A percentile compares a stretch with the other conserved stretches of the same genome.
phyloP scores from a whole-genome alignment of 257 asterid genomes.

The Solanum verrucosum region DNA sequence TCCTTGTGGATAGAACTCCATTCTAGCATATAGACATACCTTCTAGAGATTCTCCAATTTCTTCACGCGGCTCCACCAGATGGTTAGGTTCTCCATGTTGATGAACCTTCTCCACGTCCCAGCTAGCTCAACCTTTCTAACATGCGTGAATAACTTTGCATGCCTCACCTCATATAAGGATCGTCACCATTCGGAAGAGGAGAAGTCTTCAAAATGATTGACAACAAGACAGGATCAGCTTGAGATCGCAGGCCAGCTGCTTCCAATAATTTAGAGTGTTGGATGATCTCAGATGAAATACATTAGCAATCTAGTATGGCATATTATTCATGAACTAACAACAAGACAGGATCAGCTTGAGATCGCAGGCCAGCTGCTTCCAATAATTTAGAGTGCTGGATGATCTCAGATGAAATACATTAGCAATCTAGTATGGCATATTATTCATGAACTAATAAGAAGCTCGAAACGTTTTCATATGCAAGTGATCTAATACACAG shows the following conservation, averaged over 20 bases:
- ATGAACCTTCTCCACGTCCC: background rate
- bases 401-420: background rate
- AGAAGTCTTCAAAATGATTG: background rate
- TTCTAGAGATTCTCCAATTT: background rate
- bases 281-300: too few species aligned
- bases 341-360: background rate
- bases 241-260: background rate
- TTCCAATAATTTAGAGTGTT: background rate
- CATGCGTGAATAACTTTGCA: background rate
- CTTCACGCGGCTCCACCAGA: background rate
- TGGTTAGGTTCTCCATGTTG: background rate
- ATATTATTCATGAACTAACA: background rate
- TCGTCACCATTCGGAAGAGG: background rate
- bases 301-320: too few species aligned
- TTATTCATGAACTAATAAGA: background rate
- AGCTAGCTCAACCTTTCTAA: background rate
- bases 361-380: background rate
- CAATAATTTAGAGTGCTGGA: background rate
- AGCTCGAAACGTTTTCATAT: background rate
- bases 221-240: background rate
- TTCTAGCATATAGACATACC: background rate
- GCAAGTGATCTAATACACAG: background rate
- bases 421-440: background rate
- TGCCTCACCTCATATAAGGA: background rate
- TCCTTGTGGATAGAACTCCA: background rate